Base-by-base conservation (phyloP, 164 flowering plant species). In the Aristolochia californica region DNA sequence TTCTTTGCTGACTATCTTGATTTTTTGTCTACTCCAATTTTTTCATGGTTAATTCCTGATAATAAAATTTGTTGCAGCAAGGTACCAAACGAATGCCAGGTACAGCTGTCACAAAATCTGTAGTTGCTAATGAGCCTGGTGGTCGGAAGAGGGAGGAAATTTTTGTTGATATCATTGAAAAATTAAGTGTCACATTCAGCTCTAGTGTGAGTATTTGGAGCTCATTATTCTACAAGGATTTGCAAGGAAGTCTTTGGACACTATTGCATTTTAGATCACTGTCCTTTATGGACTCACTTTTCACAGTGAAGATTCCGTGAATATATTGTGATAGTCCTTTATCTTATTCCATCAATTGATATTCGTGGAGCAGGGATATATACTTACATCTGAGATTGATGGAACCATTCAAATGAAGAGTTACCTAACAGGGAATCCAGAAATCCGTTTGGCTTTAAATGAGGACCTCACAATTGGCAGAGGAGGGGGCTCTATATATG, bases 331-430 rank as follows among this genome's bases (percentile, higher is more conserved):
- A 30, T 47, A 30, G 21, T 61, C 55, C 54, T 16, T n/a, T 60
- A 61, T 23, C 2, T 48, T 16, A 15, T 14, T n/a, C 17, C 34
- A 20, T 63, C n/a, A n/a, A 59, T 21, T 57, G 15, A 24, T 66
- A 52, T 62, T 66, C 45, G 55, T 62, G 55, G 40, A 44, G 67
- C 84, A 93, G 98, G 98, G 96, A 20, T 89, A 87, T 57, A 85
- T 93, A 62, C 75, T 93, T 60, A 93, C 97, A 50, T 89, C 98
- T 56, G 98, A 93, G 81, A 93, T 93, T 67, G 97, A 93, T 76
- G 97, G 98, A 12, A 89, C 98, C 57, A 93, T 93, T 68, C 94
- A 89, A 77, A 89, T 89, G 98, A 93, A 93, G 79, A 89, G 97
- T 66, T 93, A 85, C 68, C 96, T 93, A 21, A 73, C 83, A 45